Conservation (phyloP, 345 rosid species). For the Rhodamnia rubescens region DNA sequence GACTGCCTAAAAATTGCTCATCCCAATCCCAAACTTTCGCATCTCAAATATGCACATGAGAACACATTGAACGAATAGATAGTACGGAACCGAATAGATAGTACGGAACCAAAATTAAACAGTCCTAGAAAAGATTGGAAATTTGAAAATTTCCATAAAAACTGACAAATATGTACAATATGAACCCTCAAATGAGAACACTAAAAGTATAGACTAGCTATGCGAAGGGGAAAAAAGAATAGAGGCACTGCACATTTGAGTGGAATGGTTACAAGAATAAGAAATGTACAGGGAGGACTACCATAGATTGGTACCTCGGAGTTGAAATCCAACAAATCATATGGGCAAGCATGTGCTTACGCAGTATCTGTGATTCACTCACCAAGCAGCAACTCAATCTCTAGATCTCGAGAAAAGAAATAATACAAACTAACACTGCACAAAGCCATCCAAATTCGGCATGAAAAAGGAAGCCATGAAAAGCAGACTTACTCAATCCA, state of each 20-base stretch:
- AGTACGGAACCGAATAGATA: not conserved
- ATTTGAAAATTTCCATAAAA: not conserved
- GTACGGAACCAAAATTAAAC: not conserved
- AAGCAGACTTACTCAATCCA: conserved; percentile 6
- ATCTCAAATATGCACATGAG: not conserved
- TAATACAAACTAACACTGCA: not conserved
- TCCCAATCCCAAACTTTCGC: not conserved
- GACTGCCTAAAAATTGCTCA: not conserved
- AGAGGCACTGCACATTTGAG: conserved; percentile 8
- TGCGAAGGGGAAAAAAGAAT: conserved; percentile 4
- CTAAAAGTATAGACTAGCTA: not conserved
- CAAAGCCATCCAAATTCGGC: not conserved
- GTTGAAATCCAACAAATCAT: conserved; percentile 15
- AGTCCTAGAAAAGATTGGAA: not conserved
- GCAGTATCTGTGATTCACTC: not conserved
- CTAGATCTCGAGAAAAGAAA: not conserved
- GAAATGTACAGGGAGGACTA: conserved; percentile 15
- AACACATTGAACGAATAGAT: not conserved
- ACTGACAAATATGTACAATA: not conserved
- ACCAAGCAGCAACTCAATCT: not conserved
- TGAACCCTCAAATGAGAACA: not conserved
- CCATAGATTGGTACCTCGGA: conserved; percentile 8
- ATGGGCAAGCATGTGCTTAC: not conserved
- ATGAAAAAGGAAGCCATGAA: not conserved
- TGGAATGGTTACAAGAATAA: not conserved